Evolutionary conservation across 2,329 filamentous ascomycete genomes (phyloP).

Genomic region (Colletotrichum australisinense): DNA sequence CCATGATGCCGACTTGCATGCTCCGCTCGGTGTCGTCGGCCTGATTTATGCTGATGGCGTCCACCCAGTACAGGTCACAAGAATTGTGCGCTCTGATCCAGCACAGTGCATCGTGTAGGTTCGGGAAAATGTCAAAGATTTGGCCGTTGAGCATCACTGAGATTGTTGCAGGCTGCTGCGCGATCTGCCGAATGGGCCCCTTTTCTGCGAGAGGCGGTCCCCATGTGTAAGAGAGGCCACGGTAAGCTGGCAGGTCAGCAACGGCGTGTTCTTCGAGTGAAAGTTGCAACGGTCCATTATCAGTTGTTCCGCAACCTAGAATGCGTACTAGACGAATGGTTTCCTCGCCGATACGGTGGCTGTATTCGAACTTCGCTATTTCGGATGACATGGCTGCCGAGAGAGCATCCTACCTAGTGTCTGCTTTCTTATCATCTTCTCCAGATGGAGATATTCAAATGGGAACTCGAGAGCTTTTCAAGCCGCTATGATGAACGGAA

Average conservation of each 20-base stretch:
- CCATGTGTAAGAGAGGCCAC: constrained; percentile 30
- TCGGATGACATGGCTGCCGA: neutral
- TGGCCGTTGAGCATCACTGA: neutral
- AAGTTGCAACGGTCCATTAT: neutral
- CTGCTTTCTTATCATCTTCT: neutral
- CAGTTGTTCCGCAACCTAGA: neutral
- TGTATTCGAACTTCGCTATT: neutral
- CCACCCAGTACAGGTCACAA: constrained; percentile 29
- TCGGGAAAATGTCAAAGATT: neutral
- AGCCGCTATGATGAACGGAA: no score
- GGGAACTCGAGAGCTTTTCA: neutral
- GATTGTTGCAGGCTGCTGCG: neutral
- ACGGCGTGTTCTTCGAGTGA: constrained; percentile 18
- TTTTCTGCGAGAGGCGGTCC: neutral
- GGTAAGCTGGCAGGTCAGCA: constrained; percentile 4
- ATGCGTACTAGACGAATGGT: constrained; percentile 18
- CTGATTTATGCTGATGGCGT: constrained; percentile 37
- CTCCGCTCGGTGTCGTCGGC: constrained; percentile 22
- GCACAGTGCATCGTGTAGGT: constrained; percentile 11
- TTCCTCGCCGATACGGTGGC: constrained; percentile 3
- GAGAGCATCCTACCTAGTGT: neutral
- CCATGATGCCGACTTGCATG: constrained; percentile 35
- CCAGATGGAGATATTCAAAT: no score
- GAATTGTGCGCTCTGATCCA: constrained; percentile 18
- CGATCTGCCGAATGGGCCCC: neutral